phyloP scores from a whole-genome alignment of 2,329 filamentous ascomycete species.

The Aspergillus piperis region DNA sequence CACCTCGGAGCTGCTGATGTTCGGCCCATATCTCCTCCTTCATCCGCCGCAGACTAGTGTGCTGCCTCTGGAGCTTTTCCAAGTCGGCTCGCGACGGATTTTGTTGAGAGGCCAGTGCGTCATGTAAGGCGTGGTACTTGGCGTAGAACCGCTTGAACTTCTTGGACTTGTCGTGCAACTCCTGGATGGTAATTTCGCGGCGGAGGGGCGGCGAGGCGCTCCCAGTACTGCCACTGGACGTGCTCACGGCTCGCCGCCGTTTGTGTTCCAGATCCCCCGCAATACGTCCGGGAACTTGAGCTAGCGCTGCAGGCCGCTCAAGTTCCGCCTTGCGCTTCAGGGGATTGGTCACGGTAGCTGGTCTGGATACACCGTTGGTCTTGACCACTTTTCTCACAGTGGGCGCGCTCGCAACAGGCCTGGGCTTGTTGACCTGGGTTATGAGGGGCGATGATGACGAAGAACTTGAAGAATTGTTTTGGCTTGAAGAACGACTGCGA shows the following conservation, averaged over 20 bases:
- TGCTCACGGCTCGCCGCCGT: constrained; percentile 39
- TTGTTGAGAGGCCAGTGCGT: constrained; percentile 41
- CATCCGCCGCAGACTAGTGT: constrained; percentile 56
- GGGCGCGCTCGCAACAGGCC: constrained; percentile 22
- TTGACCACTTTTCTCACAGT: constrained; percentile 25
- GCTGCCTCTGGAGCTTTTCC: constrained; percentile 56
- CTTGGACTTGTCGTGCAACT: constrained; percentile 43
- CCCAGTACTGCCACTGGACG: constrained; percentile 45
- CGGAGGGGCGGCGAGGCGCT: constrained; percentile 44
- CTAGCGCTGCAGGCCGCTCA: constrained; percentile 29
- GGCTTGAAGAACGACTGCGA: constrained; percentile 43
- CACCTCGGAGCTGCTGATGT: constrained; percentile 38
- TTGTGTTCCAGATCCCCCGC: constrained; percentile 47
- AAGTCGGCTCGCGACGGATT: constrained; percentile 53
- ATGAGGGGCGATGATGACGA: constrained; percentile 51
- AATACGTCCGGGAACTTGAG: constrained; percentile 26
- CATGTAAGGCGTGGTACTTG: constrained; percentile 59
- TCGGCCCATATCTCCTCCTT: constrained; percentile 59
- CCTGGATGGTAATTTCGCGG: constrained; percentile 39
- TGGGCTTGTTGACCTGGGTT: constrained; percentile 37
- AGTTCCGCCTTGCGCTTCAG: constrained; percentile 46
- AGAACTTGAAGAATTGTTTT: constrained; percentile 47
- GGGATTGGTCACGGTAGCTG: constrained; percentile 31
- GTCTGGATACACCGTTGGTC: constrained; percentile 32
- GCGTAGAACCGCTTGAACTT: constrained; percentile 61